Evolutionary conservation across 441 rosid genomes (phyloP).

Genomic region (Populus hybrid): DNA sequence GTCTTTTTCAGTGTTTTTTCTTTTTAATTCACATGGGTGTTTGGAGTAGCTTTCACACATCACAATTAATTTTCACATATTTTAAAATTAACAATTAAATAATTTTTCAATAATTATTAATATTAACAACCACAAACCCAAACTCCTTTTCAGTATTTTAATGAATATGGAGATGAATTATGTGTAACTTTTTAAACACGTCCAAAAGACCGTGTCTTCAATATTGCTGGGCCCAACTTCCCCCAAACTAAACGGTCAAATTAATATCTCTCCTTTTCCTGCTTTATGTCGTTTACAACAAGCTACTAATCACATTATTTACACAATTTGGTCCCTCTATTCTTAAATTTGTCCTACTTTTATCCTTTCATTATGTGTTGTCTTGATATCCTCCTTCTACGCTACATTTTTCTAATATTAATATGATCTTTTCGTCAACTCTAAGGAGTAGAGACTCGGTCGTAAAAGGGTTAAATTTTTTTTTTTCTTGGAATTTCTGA

Average conservation of each 20-base stretch:
- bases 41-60: too few relatives aligned
- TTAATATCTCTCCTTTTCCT: background rate
- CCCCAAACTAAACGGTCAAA: slow-evolving; percentile 8
- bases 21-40: too few relatives aligned
- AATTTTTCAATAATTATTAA: too few relatives aligned
- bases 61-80: too few relatives aligned
- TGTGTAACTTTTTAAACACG: background rate
- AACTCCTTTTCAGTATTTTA: background rate
- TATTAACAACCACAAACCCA: too few relatives aligned
- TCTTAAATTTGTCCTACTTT: background rate
- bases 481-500: background rate
- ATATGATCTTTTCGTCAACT: background rate
- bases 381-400: background rate
- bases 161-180: background rate
- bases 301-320: background rate
- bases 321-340: background rate
- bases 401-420: too few relatives aligned
- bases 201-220: background rate
- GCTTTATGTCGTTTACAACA: too few relatives aligned
- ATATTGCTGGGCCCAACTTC: slow-evolving; percentile 26
- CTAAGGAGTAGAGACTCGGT: background rate
- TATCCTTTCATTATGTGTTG: background rate
- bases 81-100: too few relatives aligned
- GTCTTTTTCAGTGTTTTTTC: background rate
- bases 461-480: background rate